Percentiles rank a stretch among this genome's conserved stretches.
These are phyloP conservation scores for Verticillium alfalfae DNA, from an alignment of 2,329 filamentous ascomycete species.

Conservation along the genomic window DNA sequence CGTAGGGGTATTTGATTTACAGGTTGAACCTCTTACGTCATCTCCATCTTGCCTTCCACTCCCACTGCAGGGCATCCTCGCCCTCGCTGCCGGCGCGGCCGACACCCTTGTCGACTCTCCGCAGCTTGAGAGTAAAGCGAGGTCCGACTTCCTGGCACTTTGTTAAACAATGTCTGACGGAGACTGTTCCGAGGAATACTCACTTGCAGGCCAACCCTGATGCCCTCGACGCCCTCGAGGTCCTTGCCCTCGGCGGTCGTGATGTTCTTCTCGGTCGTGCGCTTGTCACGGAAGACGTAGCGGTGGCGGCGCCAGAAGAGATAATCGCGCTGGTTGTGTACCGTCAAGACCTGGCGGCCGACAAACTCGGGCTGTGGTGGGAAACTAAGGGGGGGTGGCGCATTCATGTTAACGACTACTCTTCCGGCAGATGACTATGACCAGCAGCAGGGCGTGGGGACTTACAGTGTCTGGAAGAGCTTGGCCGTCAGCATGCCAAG, in stretches of 20 bases:
- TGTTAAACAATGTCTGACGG: not conserved
- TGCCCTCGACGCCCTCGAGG: conserved; percentile 77
- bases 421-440: not conserved
- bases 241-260: conserved; percentile 75
- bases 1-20: conserved; percentile 32
- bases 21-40: conserved; percentile 91
- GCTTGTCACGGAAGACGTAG: conserved; percentile 89
- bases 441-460: not conserved
- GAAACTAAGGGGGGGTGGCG: conserved; percentile 5
- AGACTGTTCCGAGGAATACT: not conserved
- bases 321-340: conserved; percentile 94
- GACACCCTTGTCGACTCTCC: conserved; percentile 87
- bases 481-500: conserved; percentile 83
- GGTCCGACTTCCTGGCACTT: conserved; percentile 54
- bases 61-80: conserved; percentile 79
- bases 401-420: conserved; percentile 18
- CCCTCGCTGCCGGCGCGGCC: conserved; percentile 61
- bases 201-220: conserved; percentile 85
- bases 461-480: conserved; percentile 71
- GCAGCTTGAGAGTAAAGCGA: conserved; percentile 69
- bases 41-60: conserved; percentile 97
- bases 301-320: conserved; percentile 88
- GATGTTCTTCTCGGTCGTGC: conserved; percentile 80
- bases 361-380: conserved; percentile 77
- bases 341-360: conserved; percentile 82